Conservation (phyloP, 1,284 basidiomycete species). For the Microbotryum violaceum region DNA sequence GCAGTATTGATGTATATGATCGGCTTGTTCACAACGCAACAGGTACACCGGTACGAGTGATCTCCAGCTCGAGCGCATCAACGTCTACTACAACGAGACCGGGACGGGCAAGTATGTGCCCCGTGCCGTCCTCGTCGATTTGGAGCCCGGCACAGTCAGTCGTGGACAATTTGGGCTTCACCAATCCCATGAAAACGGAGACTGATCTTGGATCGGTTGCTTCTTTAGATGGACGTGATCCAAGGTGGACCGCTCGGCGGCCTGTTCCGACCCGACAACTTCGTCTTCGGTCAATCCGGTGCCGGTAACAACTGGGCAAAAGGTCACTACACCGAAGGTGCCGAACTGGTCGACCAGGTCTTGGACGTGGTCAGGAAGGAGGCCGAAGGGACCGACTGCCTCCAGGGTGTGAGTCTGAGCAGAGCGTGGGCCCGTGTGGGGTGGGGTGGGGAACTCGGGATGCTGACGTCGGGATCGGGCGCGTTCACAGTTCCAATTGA, state of each 20-base stretch:
- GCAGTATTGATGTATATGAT: not conserved
- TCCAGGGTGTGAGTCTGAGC: conserved; percentile 46
- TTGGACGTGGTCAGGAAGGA: conserved; percentile 58
- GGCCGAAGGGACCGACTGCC: conserved; percentile 52
- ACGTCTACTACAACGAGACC: conserved; percentile 45
- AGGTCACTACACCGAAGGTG: conserved; percentile 75
- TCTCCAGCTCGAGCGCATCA: conserved; percentile 72
- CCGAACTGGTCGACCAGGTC: conserved; percentile 82
- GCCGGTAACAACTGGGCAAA: conserved; percentile 50
- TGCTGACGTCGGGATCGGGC: too few relatives aligned
- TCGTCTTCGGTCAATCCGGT: conserved; percentile 59
- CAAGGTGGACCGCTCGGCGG: conserved; percentile 44
- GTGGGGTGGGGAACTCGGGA: too few relatives aligned
- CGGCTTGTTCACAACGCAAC: not conserved
- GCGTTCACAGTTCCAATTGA: conserved; percentile 48
- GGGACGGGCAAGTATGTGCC: conserved; percentile 84
- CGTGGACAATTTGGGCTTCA: too few relatives aligned
- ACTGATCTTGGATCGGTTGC: not conserved
- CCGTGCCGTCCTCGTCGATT: conserved; percentile 86
- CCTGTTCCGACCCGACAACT: conserved; percentile 33
- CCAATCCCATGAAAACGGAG: not conserved
- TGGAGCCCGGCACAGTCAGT: conserved; percentile 74
- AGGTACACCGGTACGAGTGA: conserved; percentile 85
- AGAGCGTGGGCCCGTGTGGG: not conserved
- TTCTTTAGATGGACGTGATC: not conserved